Percentiles rank a stretch among this genome's conserved stretches.
Conservation (phyloP, 208 protist genomes). For the Willaertia magna region DNA sequence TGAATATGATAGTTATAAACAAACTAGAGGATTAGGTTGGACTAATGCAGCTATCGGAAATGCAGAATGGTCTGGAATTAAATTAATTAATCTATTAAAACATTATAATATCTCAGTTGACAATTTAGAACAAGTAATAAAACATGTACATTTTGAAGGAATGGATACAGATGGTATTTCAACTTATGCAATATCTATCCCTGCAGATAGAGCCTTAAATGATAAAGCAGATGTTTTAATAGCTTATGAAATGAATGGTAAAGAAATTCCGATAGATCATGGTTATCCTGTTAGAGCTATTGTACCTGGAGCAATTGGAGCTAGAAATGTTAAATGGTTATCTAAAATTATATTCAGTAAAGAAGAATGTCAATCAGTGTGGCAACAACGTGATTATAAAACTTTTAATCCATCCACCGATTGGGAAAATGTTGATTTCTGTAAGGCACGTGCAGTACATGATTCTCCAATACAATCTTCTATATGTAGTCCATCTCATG, state of each 20-base stretch:
- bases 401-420: slow-evolving; percentile 45
- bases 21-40: slow-evolving; percentile 46
- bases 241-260: slow-evolving; percentile 70
- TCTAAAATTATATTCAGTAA: slow-evolving; percentile 33
- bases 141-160: slow-evolving; percentile 59
- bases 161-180: slow-evolving; percentile 40
- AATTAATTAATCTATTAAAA: slow-evolving; percentile 43
- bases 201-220: slow-evolving; percentile 41
- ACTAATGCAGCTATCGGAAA: slow-evolving; percentile 41
- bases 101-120: slow-evolving; percentile 12
- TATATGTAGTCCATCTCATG: slow-evolving; percentile 38
- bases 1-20: slow-evolving; percentile 29
- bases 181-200: slow-evolving; percentile 47
- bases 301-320: slow-evolving; percentile 54
- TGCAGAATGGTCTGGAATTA: slow-evolving; percentile 48
- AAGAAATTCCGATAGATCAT: slow-evolving; percentile 49
- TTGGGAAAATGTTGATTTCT: slow-evolving; percentile 28
- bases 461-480: slow-evolving; percentile 58
- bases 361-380: slow-evolving; percentile 42
- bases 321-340: slow-evolving; percentile 57
- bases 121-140: neutral
- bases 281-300: slow-evolving; percentile 58
- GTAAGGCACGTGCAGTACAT: slow-evolving; percentile 33
- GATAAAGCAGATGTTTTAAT: slow-evolving; percentile 46
- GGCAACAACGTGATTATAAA: slow-evolving; percentile 71